phyloP scores from a whole-genome alignment of 129 eudicot species.

The Silybum marianum region DNA sequence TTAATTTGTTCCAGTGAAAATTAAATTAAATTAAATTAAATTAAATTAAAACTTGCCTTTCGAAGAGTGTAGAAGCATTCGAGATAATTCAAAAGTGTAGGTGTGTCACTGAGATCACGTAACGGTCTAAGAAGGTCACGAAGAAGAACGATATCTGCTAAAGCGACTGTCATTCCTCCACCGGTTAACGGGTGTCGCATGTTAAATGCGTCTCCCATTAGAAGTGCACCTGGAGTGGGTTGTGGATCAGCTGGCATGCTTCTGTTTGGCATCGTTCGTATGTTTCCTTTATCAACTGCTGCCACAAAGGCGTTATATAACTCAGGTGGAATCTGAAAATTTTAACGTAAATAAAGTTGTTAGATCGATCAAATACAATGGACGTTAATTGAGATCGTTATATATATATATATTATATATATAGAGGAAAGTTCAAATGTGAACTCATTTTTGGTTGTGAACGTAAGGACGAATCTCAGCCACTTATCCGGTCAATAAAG shows the following conservation, averaged over 20 bases:
- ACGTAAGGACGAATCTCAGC: no score
- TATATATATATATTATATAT: no score
- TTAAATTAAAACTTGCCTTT: conserved; percentile 45
- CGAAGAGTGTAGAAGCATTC: conserved; percentile 77
- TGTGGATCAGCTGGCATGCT: conserved; percentile 84
- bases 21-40: not conserved
- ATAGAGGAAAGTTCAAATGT: no score
- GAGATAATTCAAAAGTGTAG: conserved; percentile 54
- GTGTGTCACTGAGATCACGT: conserved; percentile 46
- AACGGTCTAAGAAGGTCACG: conserved; percentile 65
- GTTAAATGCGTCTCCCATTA: conserved; percentile 78
- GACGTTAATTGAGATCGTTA: not conserved
- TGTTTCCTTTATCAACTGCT: conserved; percentile 68
- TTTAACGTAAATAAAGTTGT: not conserved
- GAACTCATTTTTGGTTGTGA: no score
- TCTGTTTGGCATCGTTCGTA: conserved; percentile 68
- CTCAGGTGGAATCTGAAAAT: conserved; percentile 54
- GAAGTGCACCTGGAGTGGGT: conserved; percentile 73
- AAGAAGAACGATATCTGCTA: conserved; percentile 64
- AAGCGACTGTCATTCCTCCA: conserved; percentile 86
- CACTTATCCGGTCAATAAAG: no score
- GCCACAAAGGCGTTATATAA: conserved; percentile 51
- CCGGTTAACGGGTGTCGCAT: conserved; percentile 85
- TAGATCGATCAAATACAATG: not conserved
- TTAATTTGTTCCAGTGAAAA: not conserved